Percentiles rank a stretch among this genome's conserved stretches.
Evolutionary conservation across 805 yeast species (phyloP).

Genomic region (Yamadazyma paraphyllophila): DNA sequence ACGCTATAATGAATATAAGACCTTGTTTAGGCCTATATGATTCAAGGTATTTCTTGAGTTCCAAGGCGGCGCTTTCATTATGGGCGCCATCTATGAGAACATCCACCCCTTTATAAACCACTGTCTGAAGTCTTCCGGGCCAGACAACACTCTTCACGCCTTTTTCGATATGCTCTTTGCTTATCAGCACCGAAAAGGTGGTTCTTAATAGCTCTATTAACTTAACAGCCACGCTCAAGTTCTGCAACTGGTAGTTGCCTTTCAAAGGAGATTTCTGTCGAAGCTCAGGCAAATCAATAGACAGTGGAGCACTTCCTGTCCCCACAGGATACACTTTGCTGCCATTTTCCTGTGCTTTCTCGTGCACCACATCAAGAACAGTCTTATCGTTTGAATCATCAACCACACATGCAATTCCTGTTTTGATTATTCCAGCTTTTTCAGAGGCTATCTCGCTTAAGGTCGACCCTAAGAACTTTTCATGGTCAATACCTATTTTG

Average conservation of each 20-base stretch:
- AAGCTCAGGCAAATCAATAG: constrained; percentile 4
- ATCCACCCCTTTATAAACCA: constrained; percentile 18
- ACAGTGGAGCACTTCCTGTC: constrained; percentile 6
- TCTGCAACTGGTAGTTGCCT: constrained; percentile 72
- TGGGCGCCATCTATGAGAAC: constrained; percentile 90
- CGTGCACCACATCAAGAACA: constrained; percentile 48
- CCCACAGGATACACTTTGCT: constrained; percentile 28
- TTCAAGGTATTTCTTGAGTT: constrained; percentile 54
- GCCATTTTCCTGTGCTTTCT: constrained; percentile 30
- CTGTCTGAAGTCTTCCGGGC: constrained; percentile 85
- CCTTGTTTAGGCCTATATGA: constrained; percentile 18
- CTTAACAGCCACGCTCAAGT: constrained; percentile 64
- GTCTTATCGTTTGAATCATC: constrained; percentile 62
- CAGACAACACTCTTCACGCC: constrained; percentile 63
- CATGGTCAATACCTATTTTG: constrained; percentile 86
- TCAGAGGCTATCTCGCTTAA: constrained; percentile 65
- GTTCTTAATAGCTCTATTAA: constrained; percentile 42
- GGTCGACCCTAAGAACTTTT: constrained; percentile 66
- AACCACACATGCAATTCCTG: constrained; percentile 58
- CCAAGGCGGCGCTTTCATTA: constrained; percentile 80
- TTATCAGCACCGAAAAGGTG: constrained; percentile 24
- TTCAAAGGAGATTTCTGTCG: constrained; percentile 49
- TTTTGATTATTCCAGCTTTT: constrained; percentile 84
- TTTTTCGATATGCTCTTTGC: constrained; percentile 31
- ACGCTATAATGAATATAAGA: constrained; percentile 64